phyloP scores from a whole-genome alignment of 768 basidiomycete genomes.

The Glaciozyma martinii region DNA sequence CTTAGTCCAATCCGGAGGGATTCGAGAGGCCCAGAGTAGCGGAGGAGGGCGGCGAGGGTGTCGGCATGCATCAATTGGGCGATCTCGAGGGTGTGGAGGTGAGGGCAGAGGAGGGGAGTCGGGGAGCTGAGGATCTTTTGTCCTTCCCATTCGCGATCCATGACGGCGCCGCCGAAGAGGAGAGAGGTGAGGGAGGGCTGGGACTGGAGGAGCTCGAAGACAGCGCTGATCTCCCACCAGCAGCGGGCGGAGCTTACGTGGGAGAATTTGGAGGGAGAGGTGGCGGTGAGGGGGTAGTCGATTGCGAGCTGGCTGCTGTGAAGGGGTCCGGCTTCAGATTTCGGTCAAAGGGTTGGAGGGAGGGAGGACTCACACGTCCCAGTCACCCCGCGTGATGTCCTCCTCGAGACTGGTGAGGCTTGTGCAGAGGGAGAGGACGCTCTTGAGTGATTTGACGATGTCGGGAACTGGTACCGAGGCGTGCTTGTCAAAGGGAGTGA shows the following conservation, averaged over 20 bases:
- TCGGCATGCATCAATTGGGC: slow-evolving; percentile 21
- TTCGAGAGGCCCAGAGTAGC: not conserved
- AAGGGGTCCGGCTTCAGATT: no score
- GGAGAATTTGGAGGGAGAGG: not conserved
- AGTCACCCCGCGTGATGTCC: slow-evolving; percentile 8
- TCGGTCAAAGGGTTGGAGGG: no score
- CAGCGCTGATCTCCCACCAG: slow-evolving; percentile 23
- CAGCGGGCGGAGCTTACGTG: not conserved
- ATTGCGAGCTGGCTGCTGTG: no score
- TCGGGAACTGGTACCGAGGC: not conserved
- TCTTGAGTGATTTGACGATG: not conserved
- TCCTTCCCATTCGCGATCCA: slow-evolving; percentile 23
- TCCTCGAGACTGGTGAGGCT: slow-evolving; percentile 1
- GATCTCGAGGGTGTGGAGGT: slow-evolving; percentile 2
- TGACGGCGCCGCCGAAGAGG: slow-evolving; percentile 13
- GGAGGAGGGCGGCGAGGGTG: slow-evolving; percentile 17
- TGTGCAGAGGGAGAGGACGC: not conserved
- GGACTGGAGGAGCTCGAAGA: not conserved
- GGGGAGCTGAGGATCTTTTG: not conserved
- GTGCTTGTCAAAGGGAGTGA: not conserved
- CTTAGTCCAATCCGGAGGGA: slow-evolving; percentile 9
- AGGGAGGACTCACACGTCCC: slow-evolving; percentile 4
- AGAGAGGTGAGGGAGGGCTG: slow-evolving; percentile 1
- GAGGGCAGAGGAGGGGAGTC: not conserved
- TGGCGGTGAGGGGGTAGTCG: slow-evolving; percentile 3